Percentiles rank a stretch among this genome's conserved stretches.
phyloP scores from a whole-genome alignment of 805 yeast species.

The Wickerhamiella bombiphila region DNA sequence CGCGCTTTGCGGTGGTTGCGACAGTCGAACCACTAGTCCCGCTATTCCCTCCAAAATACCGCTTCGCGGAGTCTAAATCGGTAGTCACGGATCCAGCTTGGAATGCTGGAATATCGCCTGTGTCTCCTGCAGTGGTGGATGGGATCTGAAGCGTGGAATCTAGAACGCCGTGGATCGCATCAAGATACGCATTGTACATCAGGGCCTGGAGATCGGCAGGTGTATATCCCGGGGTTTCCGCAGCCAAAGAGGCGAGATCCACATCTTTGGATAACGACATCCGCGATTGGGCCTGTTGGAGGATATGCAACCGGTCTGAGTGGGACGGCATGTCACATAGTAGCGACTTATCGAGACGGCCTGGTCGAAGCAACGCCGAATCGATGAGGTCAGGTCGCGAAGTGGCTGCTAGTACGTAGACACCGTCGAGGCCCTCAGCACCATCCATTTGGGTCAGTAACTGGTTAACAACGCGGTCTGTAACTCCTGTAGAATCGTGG shows the following conservation, averaged over 20 bases:
- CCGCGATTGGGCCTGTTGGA: constrained; percentile 37
- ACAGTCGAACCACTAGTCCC: neutral
- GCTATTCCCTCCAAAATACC: constrained; percentile 4
- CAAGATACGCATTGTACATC: constrained; percentile 78
- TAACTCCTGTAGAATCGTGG: constrained; percentile 94
- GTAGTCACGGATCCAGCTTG: constrained; percentile 7
- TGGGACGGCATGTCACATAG: constrained; percentile 73
- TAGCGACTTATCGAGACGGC: constrained; percentile 84
- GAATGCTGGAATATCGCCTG: constrained; percentile 11
- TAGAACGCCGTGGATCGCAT: constrained; percentile 48
- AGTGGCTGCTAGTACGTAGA: constrained; percentile 91
- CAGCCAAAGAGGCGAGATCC: constrained; percentile 41
- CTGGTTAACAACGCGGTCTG: constrained; percentile 94
- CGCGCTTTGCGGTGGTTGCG: neutral
- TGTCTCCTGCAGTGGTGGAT: constrained; percentile 4
- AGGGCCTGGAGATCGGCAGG: constrained; percentile 94
- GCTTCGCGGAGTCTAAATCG: constrained; percentile 7
- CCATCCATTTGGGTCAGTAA: constrained; percentile 98
- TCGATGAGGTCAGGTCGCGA: constrained; percentile 92
- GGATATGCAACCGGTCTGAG: constrained; percentile 60
- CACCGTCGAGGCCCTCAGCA: constrained; percentile 95
- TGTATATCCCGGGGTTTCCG: constrained; percentile 57
- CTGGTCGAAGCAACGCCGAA: constrained; percentile 88
- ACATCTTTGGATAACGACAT: constrained; percentile 44
- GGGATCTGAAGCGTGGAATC: constrained; percentile 17